Evolutionary conservation across 1,284 basidiomycete genomes (phyloP), one percentile per base, ranked within the genome.

Genomic region (Porodaedalea pini): DNA sequence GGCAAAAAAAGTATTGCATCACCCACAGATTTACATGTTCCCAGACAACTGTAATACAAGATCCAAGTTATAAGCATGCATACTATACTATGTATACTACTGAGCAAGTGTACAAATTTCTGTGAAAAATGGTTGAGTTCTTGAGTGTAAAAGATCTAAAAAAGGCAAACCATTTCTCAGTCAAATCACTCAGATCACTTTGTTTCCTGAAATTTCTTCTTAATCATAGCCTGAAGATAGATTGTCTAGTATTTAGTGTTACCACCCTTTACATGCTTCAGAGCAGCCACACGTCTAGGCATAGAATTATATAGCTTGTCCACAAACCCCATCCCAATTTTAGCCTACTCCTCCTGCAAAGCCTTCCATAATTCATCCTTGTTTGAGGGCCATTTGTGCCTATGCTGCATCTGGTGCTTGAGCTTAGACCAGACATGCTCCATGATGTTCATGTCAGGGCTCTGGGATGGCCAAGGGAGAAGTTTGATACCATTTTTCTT

Each of bases 391-490:
- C 61, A 63, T 3, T 62, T 59, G 13, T 54, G 45, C 3, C 45
- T 45, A 32, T 37, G 29, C 34, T 62, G 56, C 1, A 72, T 54
- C 25, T 15, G 48, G 6, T 41, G 49, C n/a, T 73, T 65, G 7
- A 73, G 61, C 31, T 70, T 49, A 27, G 65, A 62, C 72, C 72
- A 75, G 7, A 69, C 58, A 66, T 74, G 66, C 61, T 75, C 70
- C 4, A 73, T 72, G 41, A 69, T 66, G 62, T 72, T 75, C 56
- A 75, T 67, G 66, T 77, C 70, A 17, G 72, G 73, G 41, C 63
- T 67, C 25, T 62, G 59, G 2, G 72, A 61, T n/a, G 72, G 68
- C 73, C 73, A 76, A 1, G 51, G 53, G 3, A 76, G 60, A 1
- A 66, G 10, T 43, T 63, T 40, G 43, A 75, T 64, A 27, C 67